Evolutionary conservation across 352 stramenopile genomes (phyloP).

Genomic region (Hyaloperonospora brassicae): DNA sequence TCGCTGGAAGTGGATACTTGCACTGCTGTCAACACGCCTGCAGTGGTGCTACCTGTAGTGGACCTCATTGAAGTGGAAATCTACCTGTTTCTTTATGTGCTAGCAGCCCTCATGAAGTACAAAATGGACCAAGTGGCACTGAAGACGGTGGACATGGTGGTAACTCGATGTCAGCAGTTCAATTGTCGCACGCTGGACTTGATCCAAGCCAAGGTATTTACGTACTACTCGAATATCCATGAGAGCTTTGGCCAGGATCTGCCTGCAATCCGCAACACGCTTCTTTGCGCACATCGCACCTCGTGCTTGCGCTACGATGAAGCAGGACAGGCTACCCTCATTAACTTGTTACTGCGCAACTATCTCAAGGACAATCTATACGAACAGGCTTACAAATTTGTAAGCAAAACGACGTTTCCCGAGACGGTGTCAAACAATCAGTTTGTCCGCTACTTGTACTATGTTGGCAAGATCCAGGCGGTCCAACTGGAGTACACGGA

Average conservation of each 20-base stretch:
- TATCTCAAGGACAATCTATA: constrained; percentile 87
- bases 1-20: constrained; percentile 25
- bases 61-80: constrained; percentile 83
- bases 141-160: constrained; percentile 40
- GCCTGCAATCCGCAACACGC: constrained; percentile 46
- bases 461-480: constrained; percentile 92
- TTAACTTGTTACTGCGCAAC: constrained; percentile 89
- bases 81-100: constrained; percentile 73
- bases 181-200: constrained; percentile 74
- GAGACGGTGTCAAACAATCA: constrained; percentile 97
- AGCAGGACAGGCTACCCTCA: constrained; percentile 82
- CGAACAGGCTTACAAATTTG: constrained; percentile 90
- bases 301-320: constrained; percentile 86
- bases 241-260: constrained; percentile 58
- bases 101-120: constrained; percentile 67
- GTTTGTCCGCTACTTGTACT: constrained; percentile 97
- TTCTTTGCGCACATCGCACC: constrained; percentile 82
- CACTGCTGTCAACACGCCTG: constrained; percentile 8
- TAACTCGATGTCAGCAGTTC: constrained; percentile 62
- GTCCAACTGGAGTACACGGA: constrained; percentile 97
- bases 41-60: constrained; percentile 37
- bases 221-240: constrained; percentile 70
- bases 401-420: constrained; percentile 84
- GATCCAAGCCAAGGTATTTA: constrained; percentile 73
- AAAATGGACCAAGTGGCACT: constrained; percentile 51